Percentiles rank a stretch among this genome's conserved stretches.
Evolutionary conservation across 2,329 filamentous ascomycete species (phyloP).

Genomic region (Cladobotryum protrusum): DNA sequence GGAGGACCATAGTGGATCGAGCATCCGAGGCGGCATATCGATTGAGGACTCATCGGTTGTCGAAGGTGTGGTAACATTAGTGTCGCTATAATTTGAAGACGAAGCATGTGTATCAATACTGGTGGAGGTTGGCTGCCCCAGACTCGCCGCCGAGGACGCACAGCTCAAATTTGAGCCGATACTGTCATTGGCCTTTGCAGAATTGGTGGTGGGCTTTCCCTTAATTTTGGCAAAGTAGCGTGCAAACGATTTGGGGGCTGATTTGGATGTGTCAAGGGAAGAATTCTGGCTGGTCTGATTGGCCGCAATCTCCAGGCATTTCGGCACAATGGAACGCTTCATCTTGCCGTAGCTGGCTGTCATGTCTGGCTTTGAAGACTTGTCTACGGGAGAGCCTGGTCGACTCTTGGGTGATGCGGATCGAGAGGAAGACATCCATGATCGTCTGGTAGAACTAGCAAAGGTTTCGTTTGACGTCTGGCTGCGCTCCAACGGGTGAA

Average conservation of each 20-base stretch:
- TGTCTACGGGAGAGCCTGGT: constrained; percentile 21
- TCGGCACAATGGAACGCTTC: constrained; percentile 22
- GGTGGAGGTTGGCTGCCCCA: constrained; percentile 35
- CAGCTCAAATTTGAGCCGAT: constrained; percentile 38
- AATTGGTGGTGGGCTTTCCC: constrained; percentile 38
- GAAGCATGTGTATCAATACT: constrained; percentile 32
- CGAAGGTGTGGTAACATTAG: constrained; percentile 27
- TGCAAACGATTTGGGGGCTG: constrained; percentile 33
- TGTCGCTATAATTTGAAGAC: constrained; percentile 34
- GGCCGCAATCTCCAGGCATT: constrained; percentile 24
- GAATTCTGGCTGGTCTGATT: constrained; percentile 17
- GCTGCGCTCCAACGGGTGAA: constrained; percentile 29
- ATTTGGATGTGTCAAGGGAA: constrained; percentile 30
- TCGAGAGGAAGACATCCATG: constrained; percentile 45
- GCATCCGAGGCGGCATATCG: constrained; percentile 37
- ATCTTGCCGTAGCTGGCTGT: constrained; percentile 19
- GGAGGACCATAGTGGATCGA: constrained; percentile 49
- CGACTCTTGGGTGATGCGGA: constrained; percentile 40
- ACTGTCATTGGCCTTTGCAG: constrained; percentile 33
- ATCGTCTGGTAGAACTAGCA: constrained; percentile 43
- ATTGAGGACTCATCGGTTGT: constrained; percentile 40
- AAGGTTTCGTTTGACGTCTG: constrained; percentile 41
- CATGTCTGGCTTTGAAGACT: constrained; percentile 18
- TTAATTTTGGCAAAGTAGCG: constrained; percentile 47
- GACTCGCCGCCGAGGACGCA: constrained; percentile 41